Base-by-base conservation (phyloP, 768 basidiomycete species). In the Holtermannia corniformis region DNA sequence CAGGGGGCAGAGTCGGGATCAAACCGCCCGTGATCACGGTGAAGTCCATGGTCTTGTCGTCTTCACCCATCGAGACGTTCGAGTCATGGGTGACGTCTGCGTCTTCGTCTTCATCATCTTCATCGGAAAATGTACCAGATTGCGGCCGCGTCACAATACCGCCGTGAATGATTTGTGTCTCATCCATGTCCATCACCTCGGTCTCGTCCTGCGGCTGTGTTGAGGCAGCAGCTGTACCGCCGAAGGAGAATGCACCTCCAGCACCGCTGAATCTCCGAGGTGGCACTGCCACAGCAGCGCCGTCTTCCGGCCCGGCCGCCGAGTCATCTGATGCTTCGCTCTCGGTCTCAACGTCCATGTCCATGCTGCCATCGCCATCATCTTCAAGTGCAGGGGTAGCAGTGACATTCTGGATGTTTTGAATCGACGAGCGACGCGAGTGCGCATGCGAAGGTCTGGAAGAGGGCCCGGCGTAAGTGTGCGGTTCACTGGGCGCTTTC, bases 11-110 rank as follows among this genome's bases (percentile, higher is more conserved):
- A 40, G 53, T 51, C 4, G 71, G 71, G 23, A 74, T 57, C 22
- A 68, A 44, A 5, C 71, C 70, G 11, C 71, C 73, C 14, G 71
- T 57, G 5, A 70, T 67, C 20, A 72, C 63, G 4, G 73, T 74
- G 53, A 74, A 74, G 48, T 74, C 73, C 64, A 74, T 70, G 2
- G 71, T 72, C 43, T 61, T 59, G 40, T 62, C 62, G 10, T 44
- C 54, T 19, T 47, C 50, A 13, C 32, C 50, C 12, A 22, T 45
- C 2, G 55, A 46, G 7, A 53, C 56, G 28, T 50, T 40, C 20
- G 46, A 42, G 5, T 62, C 58, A 7, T 5, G 26, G 14, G 23
- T 19, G 3, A 41, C 49, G 22, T 59, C 58, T 1, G 37, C 47
- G 25, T 52, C 52, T 10, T 32, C 41, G 7, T 49, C 56, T 16